phyloP scores from a whole-genome alignment of 805 yeast species.

The Myxozyma melibiosi region DNA sequence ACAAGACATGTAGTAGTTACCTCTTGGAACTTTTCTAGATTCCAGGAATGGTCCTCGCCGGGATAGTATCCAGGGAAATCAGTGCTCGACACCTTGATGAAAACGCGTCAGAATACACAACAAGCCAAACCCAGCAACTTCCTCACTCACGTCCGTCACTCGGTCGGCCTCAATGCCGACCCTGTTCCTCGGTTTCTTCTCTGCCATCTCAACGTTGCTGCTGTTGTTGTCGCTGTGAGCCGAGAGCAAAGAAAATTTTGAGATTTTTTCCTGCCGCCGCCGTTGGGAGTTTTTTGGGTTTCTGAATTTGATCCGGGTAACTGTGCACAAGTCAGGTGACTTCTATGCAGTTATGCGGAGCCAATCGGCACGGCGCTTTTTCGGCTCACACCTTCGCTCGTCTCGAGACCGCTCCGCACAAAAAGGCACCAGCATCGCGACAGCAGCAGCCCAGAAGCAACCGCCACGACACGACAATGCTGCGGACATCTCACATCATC shows the following conservation, averaged over 20 bases:
- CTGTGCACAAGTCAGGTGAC: not conserved
- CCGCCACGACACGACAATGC: constrained; percentile 8
- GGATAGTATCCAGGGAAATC: constrained; percentile 88
- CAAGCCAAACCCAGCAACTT: not conserved
- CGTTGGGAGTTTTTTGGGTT: no score
- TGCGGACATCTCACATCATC: constrained; percentile 9
- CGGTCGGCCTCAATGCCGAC: constrained; percentile 89
- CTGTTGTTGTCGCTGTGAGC: not conserved
- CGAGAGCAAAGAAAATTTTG: constrained; percentile 4
- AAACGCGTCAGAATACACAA: not conserved
- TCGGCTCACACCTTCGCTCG: constrained; percentile 7
- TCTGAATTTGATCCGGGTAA: constrained; percentile 8
- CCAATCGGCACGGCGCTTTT: constrained; percentile 21
- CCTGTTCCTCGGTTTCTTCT: constrained; percentile 47
- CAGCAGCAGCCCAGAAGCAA: not conserved
- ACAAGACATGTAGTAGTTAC: constrained; percentile 1
- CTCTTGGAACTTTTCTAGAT: constrained; percentile 73
- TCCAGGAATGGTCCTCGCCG: constrained; percentile 74
- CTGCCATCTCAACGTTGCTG: constrained; percentile 7
- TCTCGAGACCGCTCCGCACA: not conserved
- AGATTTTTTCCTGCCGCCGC: no score
- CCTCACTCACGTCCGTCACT: constrained; percentile 72
- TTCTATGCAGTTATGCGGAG: constrained; percentile 7
- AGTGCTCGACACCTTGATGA: constrained; percentile 60
- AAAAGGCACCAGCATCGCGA: not conserved